phyloP scores from a whole-genome alignment of 75 land plant genomes.

The Sequoiadendron giganteum region DNA sequence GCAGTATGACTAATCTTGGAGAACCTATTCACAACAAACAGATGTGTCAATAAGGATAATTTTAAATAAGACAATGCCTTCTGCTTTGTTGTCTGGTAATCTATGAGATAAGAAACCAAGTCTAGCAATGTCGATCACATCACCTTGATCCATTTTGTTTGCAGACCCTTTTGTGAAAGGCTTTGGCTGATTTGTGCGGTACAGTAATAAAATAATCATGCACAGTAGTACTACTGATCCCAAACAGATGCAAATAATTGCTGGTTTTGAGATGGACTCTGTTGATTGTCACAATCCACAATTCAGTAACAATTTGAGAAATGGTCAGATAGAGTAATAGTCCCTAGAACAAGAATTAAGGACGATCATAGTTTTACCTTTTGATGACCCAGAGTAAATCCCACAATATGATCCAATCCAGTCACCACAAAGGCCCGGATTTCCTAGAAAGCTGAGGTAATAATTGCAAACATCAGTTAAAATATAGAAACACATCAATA shows the following conservation, averaged over 20 bases:
- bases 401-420: slow-evolving; percentile 51
- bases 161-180: slow-evolving; percentile 38
- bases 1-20: slow-evolving; percentile 83
- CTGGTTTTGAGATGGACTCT: slow-evolving; percentile 62
- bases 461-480: background rate
- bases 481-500: background rate
- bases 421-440: slow-evolving; percentile 80
- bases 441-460: slow-evolving; percentile 63
- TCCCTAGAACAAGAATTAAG: background rate
- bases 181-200: slow-evolving; percentile 41
- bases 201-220: slow-evolving; percentile 57
- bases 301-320: background rate
- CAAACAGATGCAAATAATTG: slow-evolving; percentile 64
- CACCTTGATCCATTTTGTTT: slow-evolving; percentile 26
- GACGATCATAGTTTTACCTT: slow-evolving; percentile 27
- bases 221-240: slow-evolving; percentile 53
- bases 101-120: background rate
- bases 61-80: background rate
- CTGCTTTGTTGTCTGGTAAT: background rate
- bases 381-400: slow-evolving; percentile 24
- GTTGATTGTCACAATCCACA: slow-evolving; percentile 7
- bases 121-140: background rate
- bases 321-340: too few species aligned
- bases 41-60: background rate
- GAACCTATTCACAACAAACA: slow-evolving; percentile 28